Percentiles rank a stretch among this genome's conserved stretches.
Conservation (phyloP, 495 filamentous ascomycete genomes). For the Penicillium taxi region DNA sequence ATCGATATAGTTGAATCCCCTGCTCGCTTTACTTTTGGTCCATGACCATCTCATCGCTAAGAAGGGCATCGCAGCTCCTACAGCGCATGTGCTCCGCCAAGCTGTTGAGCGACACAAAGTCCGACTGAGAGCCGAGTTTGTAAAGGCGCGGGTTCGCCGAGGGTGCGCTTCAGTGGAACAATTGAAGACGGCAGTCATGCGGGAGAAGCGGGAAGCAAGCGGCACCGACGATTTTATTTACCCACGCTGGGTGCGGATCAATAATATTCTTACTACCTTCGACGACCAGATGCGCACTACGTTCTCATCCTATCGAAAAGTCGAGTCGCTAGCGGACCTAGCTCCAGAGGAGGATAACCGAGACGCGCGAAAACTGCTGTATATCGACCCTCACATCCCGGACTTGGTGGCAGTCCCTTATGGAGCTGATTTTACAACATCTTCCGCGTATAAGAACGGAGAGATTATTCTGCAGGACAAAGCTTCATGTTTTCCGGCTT, state of each 20-base stretch:
- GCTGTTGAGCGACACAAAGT: constrained; percentile 75
- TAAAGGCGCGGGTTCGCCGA: constrained; percentile 62
- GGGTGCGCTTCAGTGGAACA: constrained; percentile 57
- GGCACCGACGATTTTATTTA: constrained; percentile 30
- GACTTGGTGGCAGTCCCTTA: constrained; percentile 74
- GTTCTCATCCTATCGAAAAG: constrained; percentile 50
- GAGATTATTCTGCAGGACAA: constrained; percentile 90
- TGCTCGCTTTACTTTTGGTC: constrained; percentile 69
- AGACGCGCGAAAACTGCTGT: constrained; percentile 24
- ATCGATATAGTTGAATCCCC: constrained; percentile 62
- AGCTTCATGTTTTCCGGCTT: constrained; percentile 91
- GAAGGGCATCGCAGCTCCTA: constrained; percentile 67
- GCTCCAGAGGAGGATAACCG: constrained; percentile 12
- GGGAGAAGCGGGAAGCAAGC: constrained; percentile 24
- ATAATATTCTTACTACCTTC: constrained; percentile 63
- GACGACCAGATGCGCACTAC: constrained; percentile 61
- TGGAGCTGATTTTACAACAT: constrained; percentile 55
- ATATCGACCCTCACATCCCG: constrained; percentile 70
- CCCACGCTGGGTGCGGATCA: constrained; percentile 86
- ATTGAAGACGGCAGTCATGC: constrained; percentile 49
- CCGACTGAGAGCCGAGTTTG: constrained; percentile 72
- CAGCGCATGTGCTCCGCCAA: constrained; percentile 64
- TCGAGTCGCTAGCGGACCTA: constrained; percentile 40
- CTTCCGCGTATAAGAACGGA: constrained; percentile 63
- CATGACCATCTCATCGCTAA: constrained; percentile 83